phyloP scores from a whole-genome alignment of 768 basidiomycete genomes.

The Podaxis carcinomalis region DNA sequence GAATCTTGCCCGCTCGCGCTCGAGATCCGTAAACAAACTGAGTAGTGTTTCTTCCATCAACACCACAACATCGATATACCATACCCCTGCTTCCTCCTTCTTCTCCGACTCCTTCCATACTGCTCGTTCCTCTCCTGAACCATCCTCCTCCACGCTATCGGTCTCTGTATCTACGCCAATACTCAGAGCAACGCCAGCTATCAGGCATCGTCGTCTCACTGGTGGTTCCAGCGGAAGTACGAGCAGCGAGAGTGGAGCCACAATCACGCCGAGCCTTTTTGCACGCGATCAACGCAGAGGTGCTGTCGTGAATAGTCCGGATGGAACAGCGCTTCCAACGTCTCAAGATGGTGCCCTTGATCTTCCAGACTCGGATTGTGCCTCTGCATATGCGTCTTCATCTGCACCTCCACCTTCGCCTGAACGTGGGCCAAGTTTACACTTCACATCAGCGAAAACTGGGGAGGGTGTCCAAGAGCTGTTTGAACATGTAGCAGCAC shows the following conservation, averaged over 20 bases:
- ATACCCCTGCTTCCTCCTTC: slow-evolving; percentile 77
- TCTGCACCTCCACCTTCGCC: slow-evolving; percentile 24
- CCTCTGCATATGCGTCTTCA: slow-evolving; percentile 13
- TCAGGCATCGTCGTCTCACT: slow-evolving; percentile 22
- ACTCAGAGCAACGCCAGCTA: slow-evolving; percentile 14
- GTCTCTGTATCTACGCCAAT: slow-evolving; percentile 13
- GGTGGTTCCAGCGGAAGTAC: slow-evolving; percentile 29
- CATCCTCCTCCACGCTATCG: slow-evolving; percentile 14
- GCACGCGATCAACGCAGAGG: slow-evolving; percentile 26
- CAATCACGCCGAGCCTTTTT: slow-evolving; percentile 60
- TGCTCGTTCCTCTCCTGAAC: slow-evolving; percentile 56
- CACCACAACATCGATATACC: slow-evolving; percentile 60
- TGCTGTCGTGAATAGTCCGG: not conserved
- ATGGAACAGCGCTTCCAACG: not conserved
- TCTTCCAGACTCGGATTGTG: not conserved
- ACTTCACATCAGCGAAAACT: slow-evolving; percentile 77
- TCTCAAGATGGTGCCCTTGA: not conserved
- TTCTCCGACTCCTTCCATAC: slow-evolving; percentile 62
- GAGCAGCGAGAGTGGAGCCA: slow-evolving; percentile 44
- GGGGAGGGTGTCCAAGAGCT: slow-evolving; percentile 67
- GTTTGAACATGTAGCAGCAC: slow-evolving; percentile 69
- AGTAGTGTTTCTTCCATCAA: slow-evolving; percentile 56
- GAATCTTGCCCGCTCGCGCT: slow-evolving; percentile 42
- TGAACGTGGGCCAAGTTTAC: slow-evolving; percentile 57
- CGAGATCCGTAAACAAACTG: slow-evolving; percentile 35